Evolutionary conservation across 495 filamentous ascomycete genomes (phyloP).

Genomic region (Aspergillus sclerotiicarbonarius): DNA sequence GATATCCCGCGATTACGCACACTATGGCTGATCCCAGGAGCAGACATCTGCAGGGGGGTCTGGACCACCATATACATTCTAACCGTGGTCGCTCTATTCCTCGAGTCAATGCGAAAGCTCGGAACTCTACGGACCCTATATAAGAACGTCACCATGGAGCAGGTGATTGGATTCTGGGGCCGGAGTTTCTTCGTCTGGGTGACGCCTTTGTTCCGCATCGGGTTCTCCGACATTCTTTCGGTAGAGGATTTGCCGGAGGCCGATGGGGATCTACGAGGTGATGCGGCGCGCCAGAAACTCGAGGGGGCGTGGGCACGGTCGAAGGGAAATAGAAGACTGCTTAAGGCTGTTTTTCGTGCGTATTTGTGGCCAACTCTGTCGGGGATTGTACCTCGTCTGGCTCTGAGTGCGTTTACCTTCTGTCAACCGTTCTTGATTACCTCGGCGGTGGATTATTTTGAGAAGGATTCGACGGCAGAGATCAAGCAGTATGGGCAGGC

Average conservation of each 20-base stretch:
- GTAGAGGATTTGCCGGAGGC: constrained; percentile 28
- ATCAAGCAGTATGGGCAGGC: constrained; percentile 48
- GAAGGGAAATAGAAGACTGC: constrained; percentile 11
- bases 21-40: constrained; percentile 22
- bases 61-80: constrained; percentile 19
- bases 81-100: constrained; percentile 10
- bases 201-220: constrained; percentile 26
- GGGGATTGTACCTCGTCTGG: constrained; percentile 47
- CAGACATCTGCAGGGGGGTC: constrained; percentile 9
- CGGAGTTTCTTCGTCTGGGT: constrained; percentile 34
- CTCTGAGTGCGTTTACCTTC: constrained; percentile 52
- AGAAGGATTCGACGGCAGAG: constrained; percentile 19
- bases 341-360: constrained; percentile 19
- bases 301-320: not conserved
- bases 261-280: not conserved
- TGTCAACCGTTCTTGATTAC: constrained; percentile 60
- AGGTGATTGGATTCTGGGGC: constrained; percentile 28
- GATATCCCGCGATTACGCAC: constrained; percentile 29
- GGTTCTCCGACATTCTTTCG: constrained; percentile 23
- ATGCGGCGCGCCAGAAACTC: not conserved
- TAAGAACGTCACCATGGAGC: constrained; percentile 22
- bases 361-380: constrained; percentile 30
- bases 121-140: constrained; percentile 19
- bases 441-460: constrained; percentile 37
- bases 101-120: constrained; percentile 29